A percentile compares a stretch with the other conserved stretches of the same genome.
Conservation (phyloP, 371 early-diverging fungal species). For the Mucor irregularis region DNA sequence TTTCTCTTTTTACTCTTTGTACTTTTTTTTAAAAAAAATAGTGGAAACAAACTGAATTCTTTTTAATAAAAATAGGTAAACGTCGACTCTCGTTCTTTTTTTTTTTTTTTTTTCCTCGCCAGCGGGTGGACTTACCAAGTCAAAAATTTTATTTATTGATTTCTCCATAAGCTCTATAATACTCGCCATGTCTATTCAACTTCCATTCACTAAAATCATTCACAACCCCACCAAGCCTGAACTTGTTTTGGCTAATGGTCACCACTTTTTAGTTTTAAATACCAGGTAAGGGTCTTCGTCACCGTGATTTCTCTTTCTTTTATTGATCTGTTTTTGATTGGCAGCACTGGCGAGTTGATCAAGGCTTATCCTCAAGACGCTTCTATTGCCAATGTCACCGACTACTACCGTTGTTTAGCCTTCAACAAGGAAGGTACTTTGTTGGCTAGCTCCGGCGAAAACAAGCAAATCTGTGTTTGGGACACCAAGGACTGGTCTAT, state of each 20-base stretch:
- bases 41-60: too few relatives aligned
- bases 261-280: conserved; percentile 57
- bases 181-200: conserved; percentile 28
- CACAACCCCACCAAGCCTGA: conserved; percentile 55
- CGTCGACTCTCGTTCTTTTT: too few relatives aligned
- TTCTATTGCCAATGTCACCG: conserved; percentile 32
- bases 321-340: too few relatives aligned
- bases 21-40: background rate
- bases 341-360: conserved; percentile 47
- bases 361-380: conserved; percentile 34
- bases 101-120: too few relatives aligned
- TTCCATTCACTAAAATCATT: conserved; percentile 56
- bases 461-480: conserved; percentile 74
- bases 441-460: conserved; percentile 69
- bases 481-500: conserved; percentile 63
- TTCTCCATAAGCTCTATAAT: background rate
- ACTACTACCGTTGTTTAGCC: conserved; percentile 55
- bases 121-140: too few relatives aligned
- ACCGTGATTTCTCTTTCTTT: background rate
- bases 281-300: conserved; percentile 48
- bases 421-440: conserved; percentile 62
- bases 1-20: conserved; percentile 1
- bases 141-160: too few relatives aligned
- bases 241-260: conserved; percentile 61
- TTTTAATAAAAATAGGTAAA: too few relatives aligned